Evolutionary conservation across 176 grass and related monocot species (phyloP).

Genomic region (Thinopyrum elongatum): DNA sequence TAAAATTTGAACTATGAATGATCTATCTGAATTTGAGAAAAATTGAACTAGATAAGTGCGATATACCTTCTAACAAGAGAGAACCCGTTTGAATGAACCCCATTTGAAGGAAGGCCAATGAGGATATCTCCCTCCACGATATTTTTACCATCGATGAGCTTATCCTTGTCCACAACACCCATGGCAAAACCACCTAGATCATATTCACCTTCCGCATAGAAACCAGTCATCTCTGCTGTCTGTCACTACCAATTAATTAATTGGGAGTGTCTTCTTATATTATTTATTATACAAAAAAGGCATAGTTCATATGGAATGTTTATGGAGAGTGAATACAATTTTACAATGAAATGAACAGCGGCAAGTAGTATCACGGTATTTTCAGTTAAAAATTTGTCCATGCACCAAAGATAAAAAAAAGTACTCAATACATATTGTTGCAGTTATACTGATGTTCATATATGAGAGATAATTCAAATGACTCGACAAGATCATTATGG

Average conservation of each 20-base stretch:
- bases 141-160: slow-evolving; percentile 82
- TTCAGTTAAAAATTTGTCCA: neutral
- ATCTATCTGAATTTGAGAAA: neutral
- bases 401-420: neutral
- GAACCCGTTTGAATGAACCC: slow-evolving; percentile 95
- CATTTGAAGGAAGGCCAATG: slow-evolving; percentile 94
- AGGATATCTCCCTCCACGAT: slow-evolving; percentile 81
- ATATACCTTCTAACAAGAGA: slow-evolving; percentile 90
- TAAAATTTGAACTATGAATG: neutral
- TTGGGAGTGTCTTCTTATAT: neutral
- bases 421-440: neutral
- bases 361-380: neutral
- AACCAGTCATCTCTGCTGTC: slow-evolving; percentile 98
- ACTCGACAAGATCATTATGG: neutral
- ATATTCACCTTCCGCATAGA: slow-evolving; percentile 85
- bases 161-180: slow-evolving; percentile 73
- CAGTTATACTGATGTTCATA: neutral
- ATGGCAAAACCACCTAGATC: slow-evolving; percentile 89
- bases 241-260: slow-evolving; percentile 23
- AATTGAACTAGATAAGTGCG: neutral
- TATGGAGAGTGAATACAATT: neutral
- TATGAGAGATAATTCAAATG: neutral
- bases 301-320: neutral
- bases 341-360: neutral
- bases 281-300: neutral